phyloP scores from a whole-genome alignment of 1,284 basidiomycete species.

The Meira miltonrushii region DNA sequence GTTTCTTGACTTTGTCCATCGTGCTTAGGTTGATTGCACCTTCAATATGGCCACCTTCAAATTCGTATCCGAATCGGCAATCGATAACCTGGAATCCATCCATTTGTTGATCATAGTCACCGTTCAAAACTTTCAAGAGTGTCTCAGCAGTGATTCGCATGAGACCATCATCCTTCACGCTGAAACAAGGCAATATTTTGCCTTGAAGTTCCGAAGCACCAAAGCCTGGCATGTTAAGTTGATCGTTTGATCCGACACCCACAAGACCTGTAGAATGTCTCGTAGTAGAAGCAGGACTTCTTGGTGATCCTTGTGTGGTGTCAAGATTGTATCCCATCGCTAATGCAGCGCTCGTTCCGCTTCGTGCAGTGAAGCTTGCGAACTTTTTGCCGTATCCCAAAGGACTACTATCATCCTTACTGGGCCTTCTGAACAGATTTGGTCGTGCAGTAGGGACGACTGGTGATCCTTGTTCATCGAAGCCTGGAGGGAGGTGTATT shows the following conservation, averaged over 20 bases:
- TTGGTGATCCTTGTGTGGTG: too few species aligned
- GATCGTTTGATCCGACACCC: conserved; percentile 9
- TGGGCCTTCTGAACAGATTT: conserved; percentile 24
- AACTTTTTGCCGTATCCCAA: conserved; percentile 37
- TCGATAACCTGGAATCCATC: conserved; percentile 65
- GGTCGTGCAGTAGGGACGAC: conserved; percentile 26
- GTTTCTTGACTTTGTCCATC: conserved; percentile 71
- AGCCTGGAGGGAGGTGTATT: conserved; percentile 8
- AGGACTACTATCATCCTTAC: conserved; percentile 44
- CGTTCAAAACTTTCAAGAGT: conserved; percentile 37
- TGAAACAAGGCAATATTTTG: conserved; percentile 88
- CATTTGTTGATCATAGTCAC: conserved; percentile 41
- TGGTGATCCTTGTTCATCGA: conserved; percentile 35
- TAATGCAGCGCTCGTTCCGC: conserved; percentile 14
- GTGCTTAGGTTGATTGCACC: conserved; percentile 89
- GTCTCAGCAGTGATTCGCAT: conserved; percentile 81
- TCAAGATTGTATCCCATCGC: not conserved
- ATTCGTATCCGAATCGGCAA: conserved; percentile 97
- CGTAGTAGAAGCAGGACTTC: not conserved
- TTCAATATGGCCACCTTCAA: conserved; percentile 82
- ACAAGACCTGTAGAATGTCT: conserved; percentile 3
- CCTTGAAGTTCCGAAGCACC: conserved; percentile 59
- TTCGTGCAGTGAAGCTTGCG: not conserved
- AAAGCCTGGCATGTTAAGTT: conserved; percentile 27
- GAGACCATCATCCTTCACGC: conserved; percentile 86